A percentile compares a stretch with the other conserved stretches of the same genome.
Evolutionary conservation across 495 filamentous ascomycete species (phyloP).

Genomic region (Podospora comata): DNA sequence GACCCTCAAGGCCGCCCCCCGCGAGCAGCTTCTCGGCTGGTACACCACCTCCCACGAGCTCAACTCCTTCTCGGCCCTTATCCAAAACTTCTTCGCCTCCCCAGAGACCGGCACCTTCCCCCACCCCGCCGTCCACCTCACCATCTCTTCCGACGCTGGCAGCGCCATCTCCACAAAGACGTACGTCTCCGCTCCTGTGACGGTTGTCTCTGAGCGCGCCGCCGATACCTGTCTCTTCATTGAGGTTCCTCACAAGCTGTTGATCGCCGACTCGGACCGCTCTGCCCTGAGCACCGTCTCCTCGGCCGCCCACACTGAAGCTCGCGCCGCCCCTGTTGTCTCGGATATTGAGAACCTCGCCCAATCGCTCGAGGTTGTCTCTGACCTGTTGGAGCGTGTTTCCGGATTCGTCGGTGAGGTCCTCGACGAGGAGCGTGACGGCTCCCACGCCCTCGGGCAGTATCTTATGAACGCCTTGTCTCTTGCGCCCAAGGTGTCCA

Average conservation of each 20-base stretch:
- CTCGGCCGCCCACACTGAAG: conserved; percentile 73
- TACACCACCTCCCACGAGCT: conserved; percentile 94
- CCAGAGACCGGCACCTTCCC: conserved; percentile 96
- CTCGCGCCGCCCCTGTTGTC: conserved; percentile 64
- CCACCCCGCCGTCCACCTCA: conserved; percentile 93
- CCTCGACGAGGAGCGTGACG: conserved; percentile 56
- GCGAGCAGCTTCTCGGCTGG: conserved; percentile 94
- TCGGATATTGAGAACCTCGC: conserved; percentile 88
- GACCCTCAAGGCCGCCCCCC: conserved; percentile 88
- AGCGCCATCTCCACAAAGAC: conserved; percentile 79
- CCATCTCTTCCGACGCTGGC: conserved; percentile 82
- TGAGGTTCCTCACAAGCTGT: conserved; percentile 82
- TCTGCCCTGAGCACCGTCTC: conserved; percentile 83
- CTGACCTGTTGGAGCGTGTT: conserved; percentile 85
- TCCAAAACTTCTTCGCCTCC: conserved; percentile 98
- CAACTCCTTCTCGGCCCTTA: conserved; percentile 96
- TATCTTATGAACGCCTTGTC: conserved; percentile 88
- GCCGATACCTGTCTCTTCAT: conserved; percentile 95
- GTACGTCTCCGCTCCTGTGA: conserved; percentile 92
- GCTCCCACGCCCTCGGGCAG: conserved; percentile 85
- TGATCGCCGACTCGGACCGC: conserved; percentile 89
- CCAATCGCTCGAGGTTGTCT: conserved; percentile 75
- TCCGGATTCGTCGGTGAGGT: conserved; percentile 85
- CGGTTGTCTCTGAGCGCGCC: conserved; percentile 89
- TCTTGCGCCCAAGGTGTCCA: conserved; percentile 89